Evolutionary conservation across 78 protist genomes (phyloP).

Genomic region (Capsaspora owczarzaki): DNA sequence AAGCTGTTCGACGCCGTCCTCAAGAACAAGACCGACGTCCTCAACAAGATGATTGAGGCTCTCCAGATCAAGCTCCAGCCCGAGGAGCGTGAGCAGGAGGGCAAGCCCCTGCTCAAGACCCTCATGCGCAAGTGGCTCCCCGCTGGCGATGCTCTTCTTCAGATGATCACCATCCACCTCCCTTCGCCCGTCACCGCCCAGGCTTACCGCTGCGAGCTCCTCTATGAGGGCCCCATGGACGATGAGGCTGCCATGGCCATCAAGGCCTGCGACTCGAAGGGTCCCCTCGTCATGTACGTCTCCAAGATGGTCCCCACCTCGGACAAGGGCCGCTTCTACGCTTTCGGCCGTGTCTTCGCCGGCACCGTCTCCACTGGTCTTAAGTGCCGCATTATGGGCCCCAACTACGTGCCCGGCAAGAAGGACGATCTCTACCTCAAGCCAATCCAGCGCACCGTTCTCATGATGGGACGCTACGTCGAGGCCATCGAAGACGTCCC

Average conservation of each 20-base stretch:
- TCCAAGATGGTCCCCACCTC: constrained; percentile 98
- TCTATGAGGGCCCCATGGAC: constrained; percentile 94
- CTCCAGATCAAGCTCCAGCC: constrained; percentile 63
- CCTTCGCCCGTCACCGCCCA: constrained; percentile 97
- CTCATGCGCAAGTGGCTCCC: constrained; percentile 95
- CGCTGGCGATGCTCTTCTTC: constrained; percentile 94
- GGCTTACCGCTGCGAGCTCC: constrained; percentile 83
- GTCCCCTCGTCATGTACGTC: constrained; percentile 96
- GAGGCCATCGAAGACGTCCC: constrained; percentile 88
- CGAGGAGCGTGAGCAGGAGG: constrained; percentile 42
- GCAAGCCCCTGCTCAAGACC: constrained; percentile 85
- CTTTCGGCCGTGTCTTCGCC: constrained; percentile 99
- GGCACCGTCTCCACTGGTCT: constrained; percentile 91
- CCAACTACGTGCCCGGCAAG: constrained; percentile 90
- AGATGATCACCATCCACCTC: constrained; percentile 91
- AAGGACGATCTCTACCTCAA: constrained; percentile 91
- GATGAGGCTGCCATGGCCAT: constrained; percentile 70
- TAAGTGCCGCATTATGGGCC: constrained; percentile 95
- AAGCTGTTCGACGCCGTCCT: constrained; percentile 77
- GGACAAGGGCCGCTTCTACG: constrained; percentile 97
- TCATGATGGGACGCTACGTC: constrained; percentile 96
- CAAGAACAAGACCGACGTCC: constrained; percentile 65
- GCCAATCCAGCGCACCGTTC: constrained; percentile 95
- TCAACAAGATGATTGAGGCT: constrained; percentile 32
- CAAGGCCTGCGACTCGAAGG: constrained; percentile 86